Conservation (phyloP, 352 stramenopile species). For the Phytophthora brassicae region DNA sequence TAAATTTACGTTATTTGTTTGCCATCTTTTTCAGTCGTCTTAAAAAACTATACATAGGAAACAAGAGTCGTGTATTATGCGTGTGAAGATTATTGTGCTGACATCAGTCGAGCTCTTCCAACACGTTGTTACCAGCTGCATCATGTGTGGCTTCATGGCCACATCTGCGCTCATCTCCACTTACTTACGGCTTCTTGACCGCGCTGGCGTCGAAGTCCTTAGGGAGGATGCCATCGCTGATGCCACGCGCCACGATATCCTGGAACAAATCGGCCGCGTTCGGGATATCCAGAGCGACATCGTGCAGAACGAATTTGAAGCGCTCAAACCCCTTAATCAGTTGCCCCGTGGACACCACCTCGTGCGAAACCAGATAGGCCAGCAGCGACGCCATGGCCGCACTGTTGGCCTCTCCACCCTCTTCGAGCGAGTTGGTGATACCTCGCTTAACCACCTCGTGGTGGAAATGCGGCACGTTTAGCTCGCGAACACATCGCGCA, state of each 20-base stretch:
- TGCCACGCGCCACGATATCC: conserved; percentile 42
- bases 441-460: conserved; percentile 95
- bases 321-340: conserved; percentile 83
- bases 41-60: background rate
- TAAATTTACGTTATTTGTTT: conserved; percentile 24
- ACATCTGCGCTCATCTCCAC: conserved; percentile 8
- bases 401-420: conserved; percentile 48
- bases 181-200: conserved; percentile 34
- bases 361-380: conserved; percentile 67
- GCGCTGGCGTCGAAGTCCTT: conserved; percentile 53
- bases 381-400: conserved; percentile 75
- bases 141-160: background rate
- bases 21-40: background rate
- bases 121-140: conserved; percentile 3
- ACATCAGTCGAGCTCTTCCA: background rate
- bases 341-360: conserved; percentile 63
- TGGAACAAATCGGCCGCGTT: conserved; percentile 54
- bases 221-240: conserved; percentile 45
- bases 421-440: conserved; percentile 58
- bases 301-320: conserved; percentile 67
- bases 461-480: conserved; percentile 96
- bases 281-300: conserved; percentile 71
- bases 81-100: conserved; percentile 8
- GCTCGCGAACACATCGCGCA: conserved; percentile 89
- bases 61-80: conserved; percentile 32